Conservation (phyloP, 2,329 filamentous ascomycete species). For the Calcarisporium arbuscula region DNA sequence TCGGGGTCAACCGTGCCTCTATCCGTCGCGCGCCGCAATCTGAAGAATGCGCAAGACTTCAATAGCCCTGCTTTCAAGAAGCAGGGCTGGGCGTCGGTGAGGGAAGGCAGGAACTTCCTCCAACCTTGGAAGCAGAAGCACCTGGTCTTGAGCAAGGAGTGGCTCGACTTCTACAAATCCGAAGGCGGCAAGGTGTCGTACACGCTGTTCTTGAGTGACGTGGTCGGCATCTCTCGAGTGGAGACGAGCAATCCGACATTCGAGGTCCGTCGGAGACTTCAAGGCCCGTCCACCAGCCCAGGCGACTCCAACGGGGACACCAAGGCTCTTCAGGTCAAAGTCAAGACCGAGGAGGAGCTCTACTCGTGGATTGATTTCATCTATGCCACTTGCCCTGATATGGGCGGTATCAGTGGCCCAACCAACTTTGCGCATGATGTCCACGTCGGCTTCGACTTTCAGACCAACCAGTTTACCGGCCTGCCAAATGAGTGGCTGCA, state of each 20-base stretch:
- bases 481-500: constrained; percentile 94
- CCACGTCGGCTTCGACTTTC: constrained; percentile 91
- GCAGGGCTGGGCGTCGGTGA: constrained; percentile 74
- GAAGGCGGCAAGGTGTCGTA: constrained; percentile 79
- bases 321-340: constrained; percentile 79
- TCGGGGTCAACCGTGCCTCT: constrained; percentile 65
- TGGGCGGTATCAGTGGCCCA: constrained; percentile 95
- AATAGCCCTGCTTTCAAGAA: constrained; percentile 67
- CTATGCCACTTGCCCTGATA: constrained; percentile 90
- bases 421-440: constrained; percentile 96
- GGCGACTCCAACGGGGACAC: constrained; percentile 71
- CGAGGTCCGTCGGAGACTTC: constrained; percentile 74
- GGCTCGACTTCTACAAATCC: constrained; percentile 87
- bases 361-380: constrained; percentile 98
- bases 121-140: constrained; percentile 83
- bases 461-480: constrained; percentile 88
- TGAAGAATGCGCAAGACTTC: constrained; percentile 51
- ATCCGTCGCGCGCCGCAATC: constrained; percentile 56
- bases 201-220: constrained; percentile 75
- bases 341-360: constrained; percentile 89
- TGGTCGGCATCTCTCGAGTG: constrained; percentile 80
- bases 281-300: constrained; percentile 61
- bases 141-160: constrained; percentile 81
- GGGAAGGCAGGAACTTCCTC: constrained; percentile 82
- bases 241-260: constrained; percentile 90